Evolutionary conservation across 1,139 yeast genomes (phyloP), one percentile per base, ranked within the genome.

Genomic region (Diutina ranongensis): DNA sequence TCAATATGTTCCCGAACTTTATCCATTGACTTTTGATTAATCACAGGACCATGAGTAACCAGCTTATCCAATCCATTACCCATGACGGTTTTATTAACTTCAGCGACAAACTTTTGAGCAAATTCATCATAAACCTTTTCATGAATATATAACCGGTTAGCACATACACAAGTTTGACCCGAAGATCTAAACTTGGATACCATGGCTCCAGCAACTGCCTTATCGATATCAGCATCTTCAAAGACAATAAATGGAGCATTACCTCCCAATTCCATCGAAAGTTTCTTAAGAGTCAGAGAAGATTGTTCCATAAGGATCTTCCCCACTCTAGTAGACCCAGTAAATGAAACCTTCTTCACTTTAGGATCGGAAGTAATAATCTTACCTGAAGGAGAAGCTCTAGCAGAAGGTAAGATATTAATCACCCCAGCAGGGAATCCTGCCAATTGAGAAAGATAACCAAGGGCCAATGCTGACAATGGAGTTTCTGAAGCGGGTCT

Each of bases 401-500:
- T 67, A 32, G 88, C 70, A 3, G 63, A 56, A 38, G 87, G 72
- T 3, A 69, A 67, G 13, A 69, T 72, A 60, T 89, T 89, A 49
- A 87, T 63, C 2, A 78, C 84, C 47, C 97, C 97, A 47, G 71
- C 67, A n/a, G 97, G 96, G 53, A 89, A 71, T 0, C 96, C 96
- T 0, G 95, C 95, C 56, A 82, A 66, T 49, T 79, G 77, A 19
- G 80, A 80, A 45, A 89, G 68, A 51, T 76, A 65, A 2, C 83
- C 95, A 57, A 89, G 58, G 1, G 96, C 95, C 48, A 86, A 65
- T 0, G 96, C 96, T 19, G 89, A 74, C 50, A 83, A 68, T 18
- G 97, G 97, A 8, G 97, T 89, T 58, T 85, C 94, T 3, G 80
- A 68, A 35, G 94, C 97, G 2, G 97, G 97, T 63, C 88, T 89